Evolutionary conservation across 1,284 basidiomycete genomes (phyloP), one percentile per base, ranked within the genome.

Genomic region (Tausonia pullulans): DNA sequence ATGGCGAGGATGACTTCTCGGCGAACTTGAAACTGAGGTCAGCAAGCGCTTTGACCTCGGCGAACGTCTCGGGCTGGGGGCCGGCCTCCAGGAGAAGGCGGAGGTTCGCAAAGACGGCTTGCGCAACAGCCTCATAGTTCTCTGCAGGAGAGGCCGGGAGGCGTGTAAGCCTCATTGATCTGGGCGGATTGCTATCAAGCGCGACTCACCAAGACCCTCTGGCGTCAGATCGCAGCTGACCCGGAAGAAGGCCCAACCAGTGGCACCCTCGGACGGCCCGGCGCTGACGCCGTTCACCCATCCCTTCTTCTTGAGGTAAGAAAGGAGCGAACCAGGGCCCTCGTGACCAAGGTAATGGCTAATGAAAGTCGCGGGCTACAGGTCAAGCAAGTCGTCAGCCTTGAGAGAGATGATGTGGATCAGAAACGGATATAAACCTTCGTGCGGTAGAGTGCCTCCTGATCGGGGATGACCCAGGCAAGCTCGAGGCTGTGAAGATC

Each of bases 341-440:
- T 99, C 97, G 74, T 99, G 95, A 0, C 96, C 96, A 58, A 97
- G 77, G 72, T 96, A 87, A 75, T 97, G 91, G 2, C 85, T 82
- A 16, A 98, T 73, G 74, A 93, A 88, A 68, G 84, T 78, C 3
- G 81, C 84, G 2, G 96, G 95, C 79, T 82, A 43, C 63, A 61
- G 0, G 63, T 16, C n/a, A n/a, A 10, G 13, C 13, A 46, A 41
- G 45, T 40, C 50, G 54, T 64, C 48, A 52, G 60, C 27, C 27
- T 27, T 27, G 27, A 27, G 27, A 27, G 27, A 27, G 27, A 27
- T 27, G 27, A 27, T 27, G 27, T 27, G 27, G 27, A 27, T 27
- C 27, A 27, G 27, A 27, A 27, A 27, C 6, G 5, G 3, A 51
- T n/a, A 67, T 69, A 64, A 54, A 76, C 75, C 71, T 93, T 93